Base-by-base conservation (phyloP, 208 protist genomes). In the Trypanosoma lewisi region DNA sequence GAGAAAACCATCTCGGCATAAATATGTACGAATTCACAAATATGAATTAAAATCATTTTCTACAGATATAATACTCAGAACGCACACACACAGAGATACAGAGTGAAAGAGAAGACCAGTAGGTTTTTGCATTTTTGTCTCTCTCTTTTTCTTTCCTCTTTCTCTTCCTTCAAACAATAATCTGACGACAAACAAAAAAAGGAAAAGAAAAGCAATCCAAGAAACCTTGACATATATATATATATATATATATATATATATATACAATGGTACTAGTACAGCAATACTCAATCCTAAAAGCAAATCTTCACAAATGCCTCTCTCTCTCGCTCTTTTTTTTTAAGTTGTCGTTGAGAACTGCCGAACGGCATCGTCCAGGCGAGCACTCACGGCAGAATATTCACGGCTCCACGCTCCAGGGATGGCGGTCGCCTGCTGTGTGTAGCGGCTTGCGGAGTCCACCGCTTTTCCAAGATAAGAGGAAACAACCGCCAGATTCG, bases 401-500 rank as follows among this genome's bases (percentile, higher is more conserved):
- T 45, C 14, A 2, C 55, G 48, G 1, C 65, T 63, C 85, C 86
- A 95, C 21, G 73, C 34, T 1, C 77, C 77, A 47, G 47, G 52
- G 23, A 71, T 41, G 28, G 68, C 31, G 1, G 39, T 30, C 0
- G 83, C 85, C 55, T 95, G 85, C 30, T 63, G 50, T 23, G 81
- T 70, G 70, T 89, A 91, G n/a, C 77, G 74, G 53, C 87, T 67
- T 23, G 64, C 71, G 12, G 67, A 64, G 50, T 91, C 84, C 23
- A 63, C 58, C n/a, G 79, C 34, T 47, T 83, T 91, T 4, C 76
- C 70, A 36, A 81, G 56, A 45, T 86, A 71, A 0, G 78, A 66
- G 16, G 67, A 75, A 21, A 92, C 73, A 19, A 80, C 80, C 5
- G 82, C 83, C 34, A 93, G 65, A 72, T 97, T 97, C 17, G 82